Conservation (phyloP, 108 stramenopile species). For the Stephanodiscus minutulus region DNA sequence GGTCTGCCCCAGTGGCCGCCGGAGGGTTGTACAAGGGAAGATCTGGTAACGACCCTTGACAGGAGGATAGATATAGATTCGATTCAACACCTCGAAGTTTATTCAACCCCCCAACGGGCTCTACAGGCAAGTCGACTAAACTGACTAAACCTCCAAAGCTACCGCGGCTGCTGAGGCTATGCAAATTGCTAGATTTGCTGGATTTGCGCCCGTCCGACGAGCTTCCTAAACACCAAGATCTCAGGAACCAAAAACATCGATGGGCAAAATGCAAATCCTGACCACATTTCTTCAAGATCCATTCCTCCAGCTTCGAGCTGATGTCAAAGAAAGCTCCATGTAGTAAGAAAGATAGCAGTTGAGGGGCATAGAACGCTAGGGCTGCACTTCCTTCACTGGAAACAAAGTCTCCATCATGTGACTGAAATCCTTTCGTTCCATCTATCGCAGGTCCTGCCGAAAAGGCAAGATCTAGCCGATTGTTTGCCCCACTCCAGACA, state of each 20-base stretch:
- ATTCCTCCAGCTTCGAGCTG: conserved; percentile 64
- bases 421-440: conserved; percentile 12
- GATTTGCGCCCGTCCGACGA: conserved; percentile 8
- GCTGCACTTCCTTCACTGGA: conserved; percentile 53
- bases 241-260: conserved; percentile 85
- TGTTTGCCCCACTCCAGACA: conserved; percentile 53
- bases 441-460: conserved; percentile 35
- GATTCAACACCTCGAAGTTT: conserved; percentile 37
- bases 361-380: conserved; percentile 79
- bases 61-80: conserved; percentile 38
- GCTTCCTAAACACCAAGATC: conserved; percentile 78
- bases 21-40: conserved; percentile 13
- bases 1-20: conserved; percentile 7
- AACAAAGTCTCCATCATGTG: background rate
- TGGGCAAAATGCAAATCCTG: conserved; percentile 82
- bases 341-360: conserved; percentile 83
- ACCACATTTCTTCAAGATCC: conserved; percentile 78
- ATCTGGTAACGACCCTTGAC: conserved; percentile 13
- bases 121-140: conserved; percentile 19
- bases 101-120: conserved; percentile 18
- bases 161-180: conserved; percentile 14
- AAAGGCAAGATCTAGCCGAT: conserved; percentile 69
- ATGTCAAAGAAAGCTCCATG: conserved; percentile 82
- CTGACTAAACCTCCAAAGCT: conserved; percentile 10
- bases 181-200: conserved; percentile 14